Conservation (phyloP, 768 basidiomycete genomes). For the Hemileccinum rubropunctum region DNA sequence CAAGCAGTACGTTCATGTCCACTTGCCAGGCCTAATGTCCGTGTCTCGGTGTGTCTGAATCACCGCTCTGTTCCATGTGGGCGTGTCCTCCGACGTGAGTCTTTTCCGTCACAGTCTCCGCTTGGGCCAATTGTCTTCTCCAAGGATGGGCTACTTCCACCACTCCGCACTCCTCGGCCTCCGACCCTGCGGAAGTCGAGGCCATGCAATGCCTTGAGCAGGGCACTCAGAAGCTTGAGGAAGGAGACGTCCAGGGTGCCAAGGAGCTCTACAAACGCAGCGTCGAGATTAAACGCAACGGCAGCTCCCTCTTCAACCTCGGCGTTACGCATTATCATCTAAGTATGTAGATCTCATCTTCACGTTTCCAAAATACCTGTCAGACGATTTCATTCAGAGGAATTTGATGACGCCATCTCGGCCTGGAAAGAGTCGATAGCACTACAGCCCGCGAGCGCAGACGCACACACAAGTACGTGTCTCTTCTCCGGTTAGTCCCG, state of each 20-base stretch:
- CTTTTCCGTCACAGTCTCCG: conserved; percentile 10
- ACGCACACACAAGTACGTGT: conserved; percentile 80
- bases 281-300: conserved; percentile 74
- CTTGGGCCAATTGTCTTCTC: background rate
- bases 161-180: conserved; percentile 76
- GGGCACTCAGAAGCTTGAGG: conserved; percentile 81
- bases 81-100: conserved; percentile 28
- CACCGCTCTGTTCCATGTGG: background rate
- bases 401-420: conserved; percentile 81
- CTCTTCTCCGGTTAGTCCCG: conserved; percentile 17
- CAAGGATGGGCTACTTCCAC: conserved; percentile 77
- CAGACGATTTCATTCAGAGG: conserved; percentile 50
- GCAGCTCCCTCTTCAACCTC: conserved; percentile 82
- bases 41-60: conserved; percentile 6
- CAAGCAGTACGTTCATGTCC: conserved; percentile 18
- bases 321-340: conserved; percentile 90
- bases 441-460: conserved; percentile 78
- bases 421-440: conserved; percentile 85
- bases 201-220: conserved; percentile 77
- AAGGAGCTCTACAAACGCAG: conserved; percentile 77
- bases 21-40: conserved; percentile 15
- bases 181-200: conserved; percentile 80
- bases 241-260: conserved; percentile 79
- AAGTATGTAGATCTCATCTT: conserved; percentile 47
- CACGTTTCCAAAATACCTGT: conserved; percentile 13